A percentile compares a stretch with the other conserved stretches of the same genome.
Conservation (phyloP, 2,329 filamentous ascomycete species). For the Aspergillus oerlinghausenensis region DNA sequence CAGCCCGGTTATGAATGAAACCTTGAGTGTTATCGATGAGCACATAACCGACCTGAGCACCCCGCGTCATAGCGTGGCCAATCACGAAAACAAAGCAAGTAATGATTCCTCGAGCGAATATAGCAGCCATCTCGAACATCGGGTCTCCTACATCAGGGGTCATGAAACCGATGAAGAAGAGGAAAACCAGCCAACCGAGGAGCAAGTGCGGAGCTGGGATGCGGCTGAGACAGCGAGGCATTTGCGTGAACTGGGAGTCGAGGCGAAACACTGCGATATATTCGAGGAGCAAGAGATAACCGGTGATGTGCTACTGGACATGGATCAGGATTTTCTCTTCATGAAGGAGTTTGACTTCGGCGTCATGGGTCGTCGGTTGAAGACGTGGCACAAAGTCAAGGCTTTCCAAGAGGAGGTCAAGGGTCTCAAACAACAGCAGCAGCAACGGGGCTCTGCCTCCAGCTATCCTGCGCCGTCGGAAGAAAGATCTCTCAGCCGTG, state of each 20-base stretch:
- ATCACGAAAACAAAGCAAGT: constrained; percentile 49
- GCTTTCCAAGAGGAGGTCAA: constrained; percentile 81
- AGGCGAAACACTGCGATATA: constrained; percentile 85
- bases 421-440: constrained; percentile 47
- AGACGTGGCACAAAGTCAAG: constrained; percentile 97
- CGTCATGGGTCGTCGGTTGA: constrained; percentile 80
- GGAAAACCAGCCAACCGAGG: constrained; percentile 61
- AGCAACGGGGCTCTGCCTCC: constrained; percentile 31
- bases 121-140: constrained; percentile 70
- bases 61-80: constrained; percentile 50
- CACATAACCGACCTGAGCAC: constrained; percentile 84
- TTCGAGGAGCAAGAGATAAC: constrained; percentile 95
- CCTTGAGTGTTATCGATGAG: constrained; percentile 91
- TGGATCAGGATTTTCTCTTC: constrained; percentile 93
- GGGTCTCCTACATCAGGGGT: constrained; percentile 86
- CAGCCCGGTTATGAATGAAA: constrained; percentile 86
- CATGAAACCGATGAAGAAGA: constrained; percentile 95
- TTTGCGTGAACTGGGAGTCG: constrained; percentile 77
- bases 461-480: constrained; percentile 41
- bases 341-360: constrained; percentile 94
- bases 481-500: constrained; percentile 44
- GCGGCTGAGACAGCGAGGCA: constrained; percentile 83
- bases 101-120: constrained; percentile 89
- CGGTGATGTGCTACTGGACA: constrained; percentile 85
- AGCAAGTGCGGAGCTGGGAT: constrained; percentile 75